Base-by-base conservation (phyloP, 768 basidiomycete genomes). In the Phaffia tasmanica region DNA sequence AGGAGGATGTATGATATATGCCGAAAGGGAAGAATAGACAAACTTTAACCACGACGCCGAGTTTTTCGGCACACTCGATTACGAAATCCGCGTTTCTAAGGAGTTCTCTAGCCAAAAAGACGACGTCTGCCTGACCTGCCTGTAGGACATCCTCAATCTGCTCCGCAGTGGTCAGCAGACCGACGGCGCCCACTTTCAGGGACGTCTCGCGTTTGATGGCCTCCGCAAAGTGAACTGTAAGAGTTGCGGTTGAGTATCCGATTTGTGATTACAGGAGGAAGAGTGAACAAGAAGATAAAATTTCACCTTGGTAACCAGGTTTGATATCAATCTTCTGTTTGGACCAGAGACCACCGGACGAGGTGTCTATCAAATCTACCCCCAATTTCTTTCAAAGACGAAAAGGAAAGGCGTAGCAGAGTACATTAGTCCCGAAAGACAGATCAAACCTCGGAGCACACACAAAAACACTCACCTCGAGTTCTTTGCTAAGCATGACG, bases 281-380 rank as follows among this genome's bases (percentile, higher is more conserved):
- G 62, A 11, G 11, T 27, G 35, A 18, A 27, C 30, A 16, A n/a
- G 16, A 23, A 42, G 32, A 57, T 0, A 21, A 57, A 30, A 42
- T 32, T 51, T 6, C 16, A 64, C 63, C 42, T 27, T 67, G 66
- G 19, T 67, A 67, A 4, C 62, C 62, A 0, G 71, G 71, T 32
- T 64, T 65, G 25, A 70, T 51, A 11, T 69, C 66, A 61, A 89
- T 85, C 71, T 84, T 81, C 74, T 87, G 85, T 61, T 79, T 71
- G 3, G 69, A 73, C 78, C 82, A 85, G 70, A 85, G 85, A 3
- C 86, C 86, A 18, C 86, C 88, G 0, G 81, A 80, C 50, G 82
- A 84, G 57, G 81, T 81, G 74, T 93, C 87, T 59, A 93, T 74
- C n/a, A 93, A 77, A 73, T 90, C 89, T 16, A 89, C 80, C 9